phyloP scores from a whole-genome alignment of 805 yeast genomes.

The Yarrowia sp. region DNA sequence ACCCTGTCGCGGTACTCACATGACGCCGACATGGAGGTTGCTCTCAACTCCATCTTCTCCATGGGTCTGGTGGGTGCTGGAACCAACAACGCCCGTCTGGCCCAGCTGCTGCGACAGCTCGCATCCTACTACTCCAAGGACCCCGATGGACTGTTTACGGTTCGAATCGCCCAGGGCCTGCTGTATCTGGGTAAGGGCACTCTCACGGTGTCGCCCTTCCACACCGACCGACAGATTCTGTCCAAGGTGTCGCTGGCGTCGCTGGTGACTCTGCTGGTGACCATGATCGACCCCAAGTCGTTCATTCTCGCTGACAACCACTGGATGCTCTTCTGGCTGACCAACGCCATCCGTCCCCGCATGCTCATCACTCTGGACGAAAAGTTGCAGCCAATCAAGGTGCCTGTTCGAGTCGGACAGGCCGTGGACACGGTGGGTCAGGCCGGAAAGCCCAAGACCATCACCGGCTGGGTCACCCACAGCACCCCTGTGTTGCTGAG shows the following conservation, averaged over 20 bases:
- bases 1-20: constrained; percentile 95
- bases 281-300: constrained; percentile 82
- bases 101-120: constrained; percentile 91
- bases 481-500: constrained; percentile 94
- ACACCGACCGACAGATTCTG: constrained; percentile 83
- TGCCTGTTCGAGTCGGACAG: constrained; percentile 97
- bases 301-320: constrained; percentile 80
- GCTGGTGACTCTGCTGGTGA: constrained; percentile 79
- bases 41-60: constrained; percentile 90
- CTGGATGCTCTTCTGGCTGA: constrained; percentile 80
- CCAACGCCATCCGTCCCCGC: constrained; percentile 90
- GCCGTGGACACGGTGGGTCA: constrained; percentile 99
- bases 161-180: constrained; percentile 93
- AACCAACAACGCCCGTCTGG: constrained; percentile 96
- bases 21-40: constrained; percentile 92
- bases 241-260: constrained; percentile 92
- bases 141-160: constrained; percentile 88
- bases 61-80: constrained; percentile 99
- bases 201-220: constrained; percentile 84
- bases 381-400: constrained; percentile 87
- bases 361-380: constrained; percentile 93
- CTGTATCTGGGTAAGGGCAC: constrained; percentile 97
- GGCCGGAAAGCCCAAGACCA: constrained; percentile 98
- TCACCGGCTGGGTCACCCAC: constrained; percentile 99
- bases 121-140: constrained; percentile 93